phyloP scores from a whole-genome alignment of 768 basidiomycete genomes.

The Leccinum subtestaceum region DNA sequence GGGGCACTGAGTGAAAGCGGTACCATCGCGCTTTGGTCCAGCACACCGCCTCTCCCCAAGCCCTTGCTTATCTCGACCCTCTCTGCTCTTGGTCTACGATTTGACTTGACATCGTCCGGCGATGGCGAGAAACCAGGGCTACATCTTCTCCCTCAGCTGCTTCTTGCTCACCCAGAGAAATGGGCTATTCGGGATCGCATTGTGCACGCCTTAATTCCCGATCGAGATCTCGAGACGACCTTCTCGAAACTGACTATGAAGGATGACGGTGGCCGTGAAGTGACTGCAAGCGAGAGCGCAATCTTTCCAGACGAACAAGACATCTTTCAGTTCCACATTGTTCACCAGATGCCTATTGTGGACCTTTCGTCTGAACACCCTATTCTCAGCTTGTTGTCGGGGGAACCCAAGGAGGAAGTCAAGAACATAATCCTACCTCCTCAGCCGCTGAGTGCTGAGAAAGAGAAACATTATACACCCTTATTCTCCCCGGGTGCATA shows the following conservation, averaged over 20 bases:
- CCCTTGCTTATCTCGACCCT: constrained; percentile 22
- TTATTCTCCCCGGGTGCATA: constrained; percentile 67
- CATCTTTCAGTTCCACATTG: constrained; percentile 57
- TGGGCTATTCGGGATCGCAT: constrained; percentile 19
- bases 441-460: constrained; percentile 45
- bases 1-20: constrained; percentile 27
- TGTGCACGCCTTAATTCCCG: constrained; percentile 18
- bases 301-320: constrained; percentile 67
- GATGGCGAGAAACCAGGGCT: not conserved
- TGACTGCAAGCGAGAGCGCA: constrained; percentile 9
- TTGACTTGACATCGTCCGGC: not conserved
- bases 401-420: constrained; percentile 37
- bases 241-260: constrained; percentile 50
- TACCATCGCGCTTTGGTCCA: constrained; percentile 30
- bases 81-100: constrained; percentile 27
- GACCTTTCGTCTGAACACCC: constrained; percentile 17
- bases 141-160: constrained; percentile 27
- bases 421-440: constrained; percentile 56
- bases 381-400: constrained; percentile 20
- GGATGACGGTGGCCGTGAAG: constrained; percentile 41
- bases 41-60: constrained; percentile 24
- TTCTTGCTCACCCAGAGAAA: constrained; percentile 26
- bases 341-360: constrained; percentile 31
- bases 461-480: constrained; percentile 49
- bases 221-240: constrained; percentile 31